phyloP scores from a whole-genome alignment of 768 basidiomycete genomes.

The Tricholoma hemisulphureum region DNA sequence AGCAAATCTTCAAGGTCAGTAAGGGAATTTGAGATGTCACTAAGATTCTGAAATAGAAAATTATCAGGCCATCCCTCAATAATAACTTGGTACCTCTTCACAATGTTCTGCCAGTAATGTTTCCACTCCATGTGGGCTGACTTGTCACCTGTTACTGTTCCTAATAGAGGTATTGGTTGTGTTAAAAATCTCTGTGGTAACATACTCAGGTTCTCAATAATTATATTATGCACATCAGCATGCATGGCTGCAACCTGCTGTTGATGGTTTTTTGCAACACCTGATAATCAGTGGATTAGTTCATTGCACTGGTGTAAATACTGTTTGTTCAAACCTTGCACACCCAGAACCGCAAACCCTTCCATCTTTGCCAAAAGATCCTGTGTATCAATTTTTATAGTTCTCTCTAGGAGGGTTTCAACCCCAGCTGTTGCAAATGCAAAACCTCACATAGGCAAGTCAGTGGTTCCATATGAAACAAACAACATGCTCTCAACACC shows the following conservation, averaged over 20 bases:
- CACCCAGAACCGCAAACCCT: constrained; percentile 13
- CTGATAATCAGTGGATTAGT: neutral
- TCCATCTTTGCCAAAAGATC: constrained; percentile 15
- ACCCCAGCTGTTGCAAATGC: constrained; percentile 6
- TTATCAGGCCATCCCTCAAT: constrained; percentile 17
- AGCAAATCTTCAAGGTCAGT: constrained; percentile 11
- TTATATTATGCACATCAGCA: neutral
- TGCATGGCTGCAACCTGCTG: neutral
- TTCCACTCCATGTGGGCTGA: constrained; percentile 16
- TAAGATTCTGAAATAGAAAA: constrained; percentile 19
- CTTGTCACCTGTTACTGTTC: constrained; percentile 6
- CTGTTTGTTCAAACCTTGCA: constrained; percentile 8
- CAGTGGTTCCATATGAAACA: neutral
- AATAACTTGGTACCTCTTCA: constrained; percentile 10
- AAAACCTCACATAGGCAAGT: neutral
- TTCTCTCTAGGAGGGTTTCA: neutral
- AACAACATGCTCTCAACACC: neutral
- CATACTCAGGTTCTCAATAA: neutral
- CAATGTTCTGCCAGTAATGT: constrained; percentile 15
- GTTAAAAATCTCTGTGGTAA: neutral
- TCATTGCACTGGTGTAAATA: neutral
- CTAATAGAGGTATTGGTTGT: neutral
- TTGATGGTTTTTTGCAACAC: neutral
- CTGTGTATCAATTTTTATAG: constrained; percentile 13
- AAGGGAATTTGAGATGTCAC: constrained; percentile 8